Conservation (phyloP, 257 asterid genomes). For the Vinca minor region DNA sequence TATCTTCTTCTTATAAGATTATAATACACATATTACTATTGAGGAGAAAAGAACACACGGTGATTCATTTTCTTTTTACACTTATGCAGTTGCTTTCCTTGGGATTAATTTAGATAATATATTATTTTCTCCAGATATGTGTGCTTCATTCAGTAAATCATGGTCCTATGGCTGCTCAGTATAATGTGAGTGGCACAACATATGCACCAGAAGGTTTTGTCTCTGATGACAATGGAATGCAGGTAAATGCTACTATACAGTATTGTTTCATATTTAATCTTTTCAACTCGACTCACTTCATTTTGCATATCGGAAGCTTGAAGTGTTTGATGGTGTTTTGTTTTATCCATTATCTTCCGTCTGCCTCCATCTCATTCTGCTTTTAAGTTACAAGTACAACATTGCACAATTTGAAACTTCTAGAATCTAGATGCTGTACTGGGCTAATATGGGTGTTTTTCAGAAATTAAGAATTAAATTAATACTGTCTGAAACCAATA, state of each 20-base stretch:
- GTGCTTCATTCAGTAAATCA: slow-evolving; percentile 67
- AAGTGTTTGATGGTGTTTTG: not conserved
- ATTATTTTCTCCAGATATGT: slow-evolving; percentile 49
- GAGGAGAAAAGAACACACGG: not conserved
- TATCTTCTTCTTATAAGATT: not conserved
- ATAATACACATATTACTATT: not conserved
- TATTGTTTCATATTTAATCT: not conserved
- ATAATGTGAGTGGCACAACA: slow-evolving; percentile 82
- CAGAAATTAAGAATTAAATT: not conserved
- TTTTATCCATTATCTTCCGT: not conserved
- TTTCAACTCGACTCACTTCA: not conserved
- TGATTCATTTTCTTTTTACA: not conserved
- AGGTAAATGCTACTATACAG: slow-evolving; percentile 39
- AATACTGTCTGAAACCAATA: not conserved
- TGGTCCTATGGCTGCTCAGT: slow-evolving; percentile 61
- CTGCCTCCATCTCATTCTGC: not conserved
- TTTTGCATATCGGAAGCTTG: not conserved
- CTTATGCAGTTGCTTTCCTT: not conserved
- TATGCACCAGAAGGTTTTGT: slow-evolving; percentile 94
- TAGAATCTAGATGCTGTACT: not conserved
- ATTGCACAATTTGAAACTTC: not conserved
- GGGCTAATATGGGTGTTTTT: not conserved
- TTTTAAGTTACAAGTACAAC: not conserved
- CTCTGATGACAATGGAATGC: slow-evolving; percentile 49
- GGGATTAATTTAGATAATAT: not conserved